A percentile compares a stretch with the other conserved stretches of the same genome.
phyloP scores from a whole-genome alignment of 1,284 basidiomycete genomes.

The Pascua sp. region DNA sequence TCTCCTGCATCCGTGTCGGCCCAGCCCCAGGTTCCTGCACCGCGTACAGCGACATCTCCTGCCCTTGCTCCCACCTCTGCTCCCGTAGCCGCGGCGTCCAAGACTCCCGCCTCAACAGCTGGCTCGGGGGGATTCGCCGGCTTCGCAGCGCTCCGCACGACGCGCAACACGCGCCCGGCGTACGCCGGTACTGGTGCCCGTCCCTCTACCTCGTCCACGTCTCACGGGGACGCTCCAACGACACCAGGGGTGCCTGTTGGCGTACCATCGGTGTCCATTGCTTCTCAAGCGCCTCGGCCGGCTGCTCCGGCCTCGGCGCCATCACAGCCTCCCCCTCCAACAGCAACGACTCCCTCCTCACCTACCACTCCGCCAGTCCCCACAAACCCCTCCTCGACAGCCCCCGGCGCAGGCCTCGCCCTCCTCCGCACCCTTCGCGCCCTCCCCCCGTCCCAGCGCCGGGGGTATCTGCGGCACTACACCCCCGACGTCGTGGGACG shows the following conservation, averaged over 20 bases:
- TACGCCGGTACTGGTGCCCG: slow-evolving; percentile 5
- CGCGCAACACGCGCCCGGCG: slow-evolving; percentile 12
- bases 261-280: not conserved
- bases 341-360: not conserved
- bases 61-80: not conserved
- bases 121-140: not conserved
- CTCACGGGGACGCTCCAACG: not conserved
- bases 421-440: slow-evolving; percentile 27
- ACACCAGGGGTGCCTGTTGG: not conserved
- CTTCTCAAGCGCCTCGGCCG: not conserved
- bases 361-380: slow-evolving; percentile 6
- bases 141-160: slow-evolving; percentile 28
- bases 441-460: slow-evolving; percentile 1
- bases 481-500: slow-evolving; percentile 21
- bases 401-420: slow-evolving; percentile 33
- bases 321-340: not conserved
- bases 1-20: too few relatives aligned
- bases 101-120: slow-evolving; percentile 1
- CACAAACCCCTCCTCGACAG: slow-evolving; percentile 23
- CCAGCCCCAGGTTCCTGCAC: not conserved
- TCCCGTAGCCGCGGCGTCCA: not conserved
- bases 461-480: slow-evolving; percentile 22
- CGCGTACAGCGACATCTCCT: not conserved
- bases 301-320: not conserved
- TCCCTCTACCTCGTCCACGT: not conserved